Percentiles rank a stretch among this genome's conserved stretches.
Conservation (phyloP, 2,329 filamentous ascomycete species). For the Monosporascus sp. region DNA sequence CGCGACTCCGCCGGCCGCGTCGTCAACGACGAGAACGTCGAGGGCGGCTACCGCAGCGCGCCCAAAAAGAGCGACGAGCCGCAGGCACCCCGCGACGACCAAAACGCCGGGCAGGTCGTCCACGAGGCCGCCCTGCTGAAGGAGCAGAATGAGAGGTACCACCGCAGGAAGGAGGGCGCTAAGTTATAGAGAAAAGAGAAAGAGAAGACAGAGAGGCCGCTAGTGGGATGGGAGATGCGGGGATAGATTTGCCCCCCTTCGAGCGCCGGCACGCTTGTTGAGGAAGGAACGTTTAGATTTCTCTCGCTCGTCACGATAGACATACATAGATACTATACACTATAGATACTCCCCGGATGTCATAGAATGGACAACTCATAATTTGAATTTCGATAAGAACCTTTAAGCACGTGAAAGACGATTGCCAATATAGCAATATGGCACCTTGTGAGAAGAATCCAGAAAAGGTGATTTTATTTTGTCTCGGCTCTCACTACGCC, state of each 20-base stretch:
- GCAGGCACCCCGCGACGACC: conserved; percentile 25
- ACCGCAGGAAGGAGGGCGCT: conserved; percentile 26
- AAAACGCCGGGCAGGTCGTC: conserved; percentile 22
- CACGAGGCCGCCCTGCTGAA: conserved; percentile 35
- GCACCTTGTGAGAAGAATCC: too few species aligned
- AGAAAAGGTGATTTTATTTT: too few species aligned
- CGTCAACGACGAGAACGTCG: conserved; percentile 50
- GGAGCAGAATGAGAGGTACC: conserved; percentile 29
- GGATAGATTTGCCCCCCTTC: not conserved
- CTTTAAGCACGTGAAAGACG: too few species aligned
- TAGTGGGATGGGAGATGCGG: not conserved
- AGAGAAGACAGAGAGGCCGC: not conserved
- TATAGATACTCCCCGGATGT: too few species aligned
- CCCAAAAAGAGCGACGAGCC: conserved; percentile 26
- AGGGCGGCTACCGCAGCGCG: conserved; percentile 33
- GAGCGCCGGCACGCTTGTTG: too few species aligned
- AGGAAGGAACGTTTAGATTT: not conserved
- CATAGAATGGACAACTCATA: too few species aligned
- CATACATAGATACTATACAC: too few species aligned
- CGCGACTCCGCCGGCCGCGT: conserved; percentile 48
- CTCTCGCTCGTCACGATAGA: not conserved
- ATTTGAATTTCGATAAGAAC: too few species aligned
- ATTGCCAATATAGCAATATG: too few species aligned
- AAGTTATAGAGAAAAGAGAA: conserved; percentile 25
- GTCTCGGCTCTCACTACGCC: too few species aligned